Evolutionary conservation across 257 asterid species (phyloP), one percentile per base, ranked within the genome.

Genomic region (Scutellaria galericulata): DNA sequence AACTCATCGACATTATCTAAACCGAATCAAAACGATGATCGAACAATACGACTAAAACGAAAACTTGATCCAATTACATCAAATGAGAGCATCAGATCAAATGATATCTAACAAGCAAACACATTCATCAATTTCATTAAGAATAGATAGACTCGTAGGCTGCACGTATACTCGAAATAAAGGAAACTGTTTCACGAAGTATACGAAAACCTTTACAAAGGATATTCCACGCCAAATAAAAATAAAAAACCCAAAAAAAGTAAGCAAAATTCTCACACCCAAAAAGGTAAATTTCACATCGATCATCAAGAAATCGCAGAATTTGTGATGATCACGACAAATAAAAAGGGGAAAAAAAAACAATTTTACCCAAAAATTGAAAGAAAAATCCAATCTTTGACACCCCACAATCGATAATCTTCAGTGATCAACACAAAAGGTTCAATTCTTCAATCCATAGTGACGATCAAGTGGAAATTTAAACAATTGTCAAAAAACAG

Each of bases 161-260:
- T 52, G 75, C 42, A 75, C 75, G 76, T 77, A 59, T 70, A 56
- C 75, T 48, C 18, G 68, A 79, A 69, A 72, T 64, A 75, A 72
- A 80, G 87, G 66, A 78, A 74, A 84, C 84, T 79, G 82, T 77
- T 74, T 58, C 73, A 62, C 69, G 82, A 85, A 84, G 93, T 85
- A 88, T 77, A 76, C 81, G 78, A 75, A 73, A 82, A 82, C 80
- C 73, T 73, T 74, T 72, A 73, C 64, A 75, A 11, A 72, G 88
- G 83, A 88, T 86, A 83, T 84, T 82, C 91, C 79, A 71, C 74
- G 77, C 45, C 68, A 75, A 80, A 81, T 27, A 1, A 27, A 27
- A 27, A 2, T 3, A 31, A 31, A 77, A 68, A 67, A 66, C 76
- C 72, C 68, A 57, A 55, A 68, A 71, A 68, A 37, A 65, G 66